Percentiles rank a stretch among this genome's conserved stretches.
phyloP scores from a whole-genome alignment of 768 basidiomycete genomes.

The Pleurotus ostreatus region DNA sequence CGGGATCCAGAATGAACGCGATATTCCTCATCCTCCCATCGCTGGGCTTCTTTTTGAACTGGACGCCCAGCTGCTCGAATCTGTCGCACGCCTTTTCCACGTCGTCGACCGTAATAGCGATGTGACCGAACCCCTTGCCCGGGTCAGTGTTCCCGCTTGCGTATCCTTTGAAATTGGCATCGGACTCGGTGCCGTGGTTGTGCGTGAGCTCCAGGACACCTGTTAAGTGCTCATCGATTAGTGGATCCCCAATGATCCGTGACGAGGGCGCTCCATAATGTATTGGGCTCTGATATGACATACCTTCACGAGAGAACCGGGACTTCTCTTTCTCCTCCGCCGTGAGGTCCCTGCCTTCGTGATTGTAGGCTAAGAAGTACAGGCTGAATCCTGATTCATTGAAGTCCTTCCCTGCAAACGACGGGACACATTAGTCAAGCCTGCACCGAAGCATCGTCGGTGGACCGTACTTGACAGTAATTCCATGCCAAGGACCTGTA shows the following conservation, averaged over 20 bases:
- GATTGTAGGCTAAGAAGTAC: conserved; percentile 84
- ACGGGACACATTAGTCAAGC: background rate
- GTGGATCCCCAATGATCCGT: background rate
- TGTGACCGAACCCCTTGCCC: conserved; percentile 81
- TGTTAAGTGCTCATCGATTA: conserved; percentile 18
- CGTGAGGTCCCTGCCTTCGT: conserved; percentile 45
- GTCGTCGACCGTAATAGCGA: conserved; percentile 81
- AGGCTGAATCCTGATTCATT: conserved; percentile 58
- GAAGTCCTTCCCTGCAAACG: conserved; percentile 27
- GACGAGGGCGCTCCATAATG: background rate
- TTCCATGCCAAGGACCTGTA: conserved; percentile 71
- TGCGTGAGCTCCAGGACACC: conserved; percentile 82
- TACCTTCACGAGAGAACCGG: conserved; percentile 66
- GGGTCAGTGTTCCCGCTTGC: conserved; percentile 83
- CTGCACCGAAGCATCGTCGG: background rate
- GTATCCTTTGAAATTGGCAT: conserved; percentile 78
- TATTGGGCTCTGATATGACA: conserved; percentile 4
- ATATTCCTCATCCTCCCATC: conserved; percentile 87
- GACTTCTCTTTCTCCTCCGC: conserved; percentile 48
- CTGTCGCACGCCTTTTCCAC: conserved; percentile 79
- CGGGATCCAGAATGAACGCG: conserved; percentile 83
- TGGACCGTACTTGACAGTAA: conserved; percentile 49
- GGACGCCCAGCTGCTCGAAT: conserved; percentile 75
- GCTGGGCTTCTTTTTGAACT: conserved; percentile 81
- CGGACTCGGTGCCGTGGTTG: conserved; percentile 88